Evolutionary conservation across 331 rosid genomes (phyloP).

Genomic region (Acacia pycnantha): DNA sequence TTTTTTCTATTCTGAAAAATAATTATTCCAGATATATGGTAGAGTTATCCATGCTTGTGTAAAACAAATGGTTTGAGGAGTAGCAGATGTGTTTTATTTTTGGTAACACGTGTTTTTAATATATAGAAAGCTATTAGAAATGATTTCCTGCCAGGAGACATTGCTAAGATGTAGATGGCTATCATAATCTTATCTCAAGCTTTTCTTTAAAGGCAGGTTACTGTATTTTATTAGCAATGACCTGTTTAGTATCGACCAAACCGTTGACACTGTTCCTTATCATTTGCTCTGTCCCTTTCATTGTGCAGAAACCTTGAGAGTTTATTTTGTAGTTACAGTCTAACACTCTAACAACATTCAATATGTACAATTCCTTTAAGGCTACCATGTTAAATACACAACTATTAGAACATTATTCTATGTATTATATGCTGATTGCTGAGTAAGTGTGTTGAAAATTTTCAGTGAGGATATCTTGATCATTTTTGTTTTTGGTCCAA

Average conservation of each 20-base stretch:
- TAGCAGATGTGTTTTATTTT: neutral
- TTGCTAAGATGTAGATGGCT: neutral
- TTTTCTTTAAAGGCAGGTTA: constrained; percentile 2
- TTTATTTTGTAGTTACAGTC: constrained; percentile 5
- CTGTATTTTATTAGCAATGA: neutral
- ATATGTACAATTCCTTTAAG: neutral
- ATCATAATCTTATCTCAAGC: neutral
- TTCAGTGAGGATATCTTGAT: neutral
- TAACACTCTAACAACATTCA: neutral
- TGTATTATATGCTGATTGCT: neutral
- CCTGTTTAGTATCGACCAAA: neutral
- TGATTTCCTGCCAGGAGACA: neutral
- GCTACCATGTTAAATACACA: neutral
- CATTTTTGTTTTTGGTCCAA: neutral
- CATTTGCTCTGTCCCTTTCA: neutral
- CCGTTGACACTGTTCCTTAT: constrained; percentile 8
- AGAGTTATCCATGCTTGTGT: constrained; percentile 10
- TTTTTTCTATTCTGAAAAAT: neutral
- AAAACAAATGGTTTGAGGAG: neutral
- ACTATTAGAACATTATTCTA: neutral
- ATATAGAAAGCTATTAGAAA: constrained; percentile 1
- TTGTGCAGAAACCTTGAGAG: neutral
- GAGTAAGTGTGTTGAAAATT: neutral
- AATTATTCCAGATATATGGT: constrained; percentile 7
- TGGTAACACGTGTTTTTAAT: neutral